These are phyloP conservation scores for Monoraphidium neglectum DNA, from an alignment of 139 green algal genomes.

Conservation along the genomic window DNA sequence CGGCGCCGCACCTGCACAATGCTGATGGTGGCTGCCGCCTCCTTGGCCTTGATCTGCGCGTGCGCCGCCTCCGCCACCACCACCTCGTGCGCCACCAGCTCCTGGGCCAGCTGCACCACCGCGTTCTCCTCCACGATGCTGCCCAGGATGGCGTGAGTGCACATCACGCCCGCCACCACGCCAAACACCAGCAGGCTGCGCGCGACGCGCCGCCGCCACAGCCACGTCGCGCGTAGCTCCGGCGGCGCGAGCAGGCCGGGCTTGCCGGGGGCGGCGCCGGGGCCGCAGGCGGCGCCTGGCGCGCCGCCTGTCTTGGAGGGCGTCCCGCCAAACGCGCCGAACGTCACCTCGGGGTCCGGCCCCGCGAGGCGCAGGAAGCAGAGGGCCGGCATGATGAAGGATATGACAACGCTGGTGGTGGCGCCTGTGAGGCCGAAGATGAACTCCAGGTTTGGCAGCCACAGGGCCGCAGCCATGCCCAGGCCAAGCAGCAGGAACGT, in stretches of 20 bases:
- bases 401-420: constrained; percentile 74
- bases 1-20: constrained; percentile 7
- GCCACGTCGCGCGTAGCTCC: constrained; percentile 18
- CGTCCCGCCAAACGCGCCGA: background rate
- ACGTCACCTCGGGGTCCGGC: constrained; percentile 7
- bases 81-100: constrained; percentile 69
- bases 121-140: constrained; percentile 73
- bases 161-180: constrained; percentile 63
- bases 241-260: constrained; percentile 11
- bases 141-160: constrained; percentile 68
- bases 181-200: constrained; percentile 72
- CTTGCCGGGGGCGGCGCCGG: background rate
- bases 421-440: constrained; percentile 84
- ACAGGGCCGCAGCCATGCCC: constrained; percentile 49
- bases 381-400: constrained; percentile 75
- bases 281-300: background rate
- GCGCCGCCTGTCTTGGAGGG: background rate
- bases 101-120: constrained; percentile 80
- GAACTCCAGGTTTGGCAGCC: constrained; percentile 85
- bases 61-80: constrained; percentile 41
- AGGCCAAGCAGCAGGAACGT: constrained; percentile 43
- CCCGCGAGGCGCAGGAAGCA: constrained; percentile 60
- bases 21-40: constrained; percentile 41
- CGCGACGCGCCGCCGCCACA: constrained; percentile 53
- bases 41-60: constrained; percentile 48